Conservation (phyloP, 352 stramenopile genomes). For the Globisporangium paroecandrum region DNA sequence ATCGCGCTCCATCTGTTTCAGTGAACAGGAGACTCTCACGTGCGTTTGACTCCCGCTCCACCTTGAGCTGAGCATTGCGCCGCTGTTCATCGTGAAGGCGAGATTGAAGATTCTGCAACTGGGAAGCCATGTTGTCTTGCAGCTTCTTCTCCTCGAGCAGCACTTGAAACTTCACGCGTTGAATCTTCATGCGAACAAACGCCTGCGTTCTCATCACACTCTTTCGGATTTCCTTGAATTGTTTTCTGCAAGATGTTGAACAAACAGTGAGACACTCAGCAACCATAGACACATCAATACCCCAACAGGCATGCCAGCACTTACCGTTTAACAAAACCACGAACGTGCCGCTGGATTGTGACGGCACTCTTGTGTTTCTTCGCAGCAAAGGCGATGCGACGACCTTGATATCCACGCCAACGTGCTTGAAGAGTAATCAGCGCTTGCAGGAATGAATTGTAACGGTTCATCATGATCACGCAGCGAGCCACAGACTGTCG, state of each 20-base stretch:
- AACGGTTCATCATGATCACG: slow-evolving; percentile 72
- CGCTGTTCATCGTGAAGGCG: slow-evolving; percentile 60
- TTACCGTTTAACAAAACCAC: slow-evolving; percentile 60
- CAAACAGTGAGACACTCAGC: neutral
- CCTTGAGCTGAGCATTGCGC: slow-evolving; percentile 54
- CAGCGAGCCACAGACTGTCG: slow-evolving; percentile 76
- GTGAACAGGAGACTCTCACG: slow-evolving; percentile 42
- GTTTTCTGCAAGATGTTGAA: slow-evolving; percentile 28
- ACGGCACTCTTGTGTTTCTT: slow-evolving; percentile 60
- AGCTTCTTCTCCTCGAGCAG: slow-evolving; percentile 52
- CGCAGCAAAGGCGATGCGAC: slow-evolving; percentile 41
- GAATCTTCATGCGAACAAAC: slow-evolving; percentile 61
- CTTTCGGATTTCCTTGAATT: slow-evolving; percentile 51
- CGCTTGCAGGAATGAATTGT: slow-evolving; percentile 55
- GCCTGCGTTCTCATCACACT: slow-evolving; percentile 57
- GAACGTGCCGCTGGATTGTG: slow-evolving; percentile 62
- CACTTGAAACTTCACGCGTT: slow-evolving; percentile 51
- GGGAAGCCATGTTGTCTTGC: slow-evolving; percentile 54
- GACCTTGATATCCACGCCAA: slow-evolving; percentile 72
- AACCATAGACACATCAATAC: neutral
- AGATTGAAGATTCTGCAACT: slow-evolving; percentile 55
- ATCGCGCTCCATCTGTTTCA: slow-evolving; percentile 37
- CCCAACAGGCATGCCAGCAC: neutral
- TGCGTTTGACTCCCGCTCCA: slow-evolving; percentile 36
- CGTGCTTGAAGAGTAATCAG: slow-evolving; percentile 65